Conservation (phyloP, 345 rosid species). For the Citropsis articulata region DNA sequence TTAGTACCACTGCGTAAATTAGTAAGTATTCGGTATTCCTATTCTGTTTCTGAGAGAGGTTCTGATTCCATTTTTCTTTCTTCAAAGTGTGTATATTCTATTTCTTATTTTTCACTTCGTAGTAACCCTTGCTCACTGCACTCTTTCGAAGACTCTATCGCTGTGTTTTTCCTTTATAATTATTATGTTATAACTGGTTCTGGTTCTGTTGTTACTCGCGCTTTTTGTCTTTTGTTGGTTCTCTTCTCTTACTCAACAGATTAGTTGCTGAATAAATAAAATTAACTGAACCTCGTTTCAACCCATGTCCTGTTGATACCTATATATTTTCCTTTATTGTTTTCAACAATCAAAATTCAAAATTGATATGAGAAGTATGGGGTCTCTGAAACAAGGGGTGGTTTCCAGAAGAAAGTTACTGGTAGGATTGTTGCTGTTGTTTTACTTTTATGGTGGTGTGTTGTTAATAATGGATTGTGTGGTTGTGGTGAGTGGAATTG, state of each 20-base stretch:
- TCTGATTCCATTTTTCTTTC: not conserved
- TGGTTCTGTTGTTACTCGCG: not conserved
- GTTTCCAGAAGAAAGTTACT: not conserved
- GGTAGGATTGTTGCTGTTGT: not conserved
- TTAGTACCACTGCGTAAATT: not conserved
- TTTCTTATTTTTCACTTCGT: not conserved
- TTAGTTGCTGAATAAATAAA: not conserved
- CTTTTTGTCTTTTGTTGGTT: not conserved
- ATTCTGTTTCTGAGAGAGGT: not conserved
- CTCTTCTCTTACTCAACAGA: not conserved
- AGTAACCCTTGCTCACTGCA: not conserved
- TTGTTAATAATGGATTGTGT: not conserved
- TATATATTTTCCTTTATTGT: not conserved
- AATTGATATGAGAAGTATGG: not conserved
- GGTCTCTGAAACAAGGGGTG: not conserved
- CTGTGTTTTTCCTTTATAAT: not conserved
- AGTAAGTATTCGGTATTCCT: not conserved
- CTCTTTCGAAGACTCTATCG: not conserved
- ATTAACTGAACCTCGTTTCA: not conserved
- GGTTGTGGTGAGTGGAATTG: constrained; percentile 34
- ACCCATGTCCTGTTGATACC: not conserved
- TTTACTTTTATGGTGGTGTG: too few species aligned
- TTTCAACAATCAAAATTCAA: not conserved
- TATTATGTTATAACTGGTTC: too few species aligned
- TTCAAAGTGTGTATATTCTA: not conserved